Conservation (phyloP, 352 stramenopile genomes). For the Nothophytophthora sp. region DNA sequence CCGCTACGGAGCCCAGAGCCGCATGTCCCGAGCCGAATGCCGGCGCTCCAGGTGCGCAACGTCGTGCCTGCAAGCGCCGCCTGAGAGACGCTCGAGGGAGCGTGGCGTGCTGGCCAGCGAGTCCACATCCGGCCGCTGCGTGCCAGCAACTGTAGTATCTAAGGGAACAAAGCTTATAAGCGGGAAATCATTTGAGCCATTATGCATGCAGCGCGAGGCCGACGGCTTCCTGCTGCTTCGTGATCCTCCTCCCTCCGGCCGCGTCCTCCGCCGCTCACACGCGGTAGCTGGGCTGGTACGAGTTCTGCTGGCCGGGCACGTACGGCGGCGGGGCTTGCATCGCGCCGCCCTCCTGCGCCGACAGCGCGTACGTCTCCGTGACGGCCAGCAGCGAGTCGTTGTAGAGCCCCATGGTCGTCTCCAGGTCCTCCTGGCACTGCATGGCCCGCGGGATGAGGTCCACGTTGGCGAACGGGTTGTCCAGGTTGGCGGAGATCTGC, state of each 20-base stretch:
- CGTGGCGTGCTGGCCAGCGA: too few species aligned
- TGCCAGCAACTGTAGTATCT: not conserved
- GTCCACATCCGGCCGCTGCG: too few species aligned
- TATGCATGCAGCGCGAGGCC: conserved; percentile 28
- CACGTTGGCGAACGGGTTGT: conserved; percentile 89
- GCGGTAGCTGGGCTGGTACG: conserved; percentile 88
- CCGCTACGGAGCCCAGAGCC: too few species aligned
- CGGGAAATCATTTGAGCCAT: not conserved
- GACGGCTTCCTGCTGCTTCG: conserved; percentile 26
- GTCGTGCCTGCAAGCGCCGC: conserved; percentile 35
- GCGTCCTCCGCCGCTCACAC: conserved; percentile 37
- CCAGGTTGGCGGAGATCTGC: conserved; percentile 88
- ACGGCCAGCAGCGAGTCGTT: conserved; percentile 89
- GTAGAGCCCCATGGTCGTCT: conserved; percentile 88
- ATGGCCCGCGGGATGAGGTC: conserved; percentile 87
- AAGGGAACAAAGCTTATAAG: not conserved
- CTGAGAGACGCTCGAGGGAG: conserved; percentile 14
- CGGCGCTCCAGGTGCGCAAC: conserved; percentile 16
- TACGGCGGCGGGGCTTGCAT: conserved; percentile 76
- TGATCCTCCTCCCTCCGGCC: conserved; percentile 12
- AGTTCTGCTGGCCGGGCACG: conserved; percentile 89
- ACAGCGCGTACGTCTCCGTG: conserved; percentile 85
- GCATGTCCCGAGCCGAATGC: conserved; percentile 13
- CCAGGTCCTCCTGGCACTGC: conserved; percentile 88
- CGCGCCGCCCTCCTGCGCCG: conserved; percentile 60